These are phyloP conservation scores for Rossbeevera mucosa DNA, from an alignment of 768 basidiomycete species.

Conservation along the genomic window DNA sequence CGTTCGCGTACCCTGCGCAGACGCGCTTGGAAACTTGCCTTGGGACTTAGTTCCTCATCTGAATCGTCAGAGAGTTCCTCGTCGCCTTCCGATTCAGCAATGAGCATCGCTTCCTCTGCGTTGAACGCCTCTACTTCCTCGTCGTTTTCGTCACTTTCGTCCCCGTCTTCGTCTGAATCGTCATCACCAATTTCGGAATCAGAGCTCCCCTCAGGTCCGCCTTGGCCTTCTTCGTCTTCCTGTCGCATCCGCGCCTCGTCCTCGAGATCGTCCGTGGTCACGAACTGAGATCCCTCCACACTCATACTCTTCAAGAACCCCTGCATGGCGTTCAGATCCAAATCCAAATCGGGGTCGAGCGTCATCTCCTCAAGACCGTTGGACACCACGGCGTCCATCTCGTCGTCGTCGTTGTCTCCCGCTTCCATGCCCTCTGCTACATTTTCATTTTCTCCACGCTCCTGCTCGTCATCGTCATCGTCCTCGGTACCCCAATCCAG, in stretches of 20 bases:
- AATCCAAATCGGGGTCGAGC: conserved; percentile 53
- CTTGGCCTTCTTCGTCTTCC: conserved; percentile 45
- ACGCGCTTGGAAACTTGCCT: conserved; percentile 34
- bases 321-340: conserved; percentile 47
- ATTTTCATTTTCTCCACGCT: neutral
- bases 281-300: conserved; percentile 40
- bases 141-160: conserved; percentile 4
- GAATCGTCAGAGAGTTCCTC: conserved; percentile 28
- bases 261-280: conserved; percentile 65
- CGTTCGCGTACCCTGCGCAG: conserved; percentile 31
- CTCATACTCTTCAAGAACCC: conserved; percentile 51
- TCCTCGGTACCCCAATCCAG: conserved; percentile 58
- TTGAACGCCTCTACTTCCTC: conserved; percentile 38
- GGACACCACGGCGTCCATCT: conserved; percentile 28
- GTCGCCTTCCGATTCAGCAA: conserved; percentile 30
- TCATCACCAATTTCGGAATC: conserved; percentile 30
- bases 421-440: conserved; percentile 9
- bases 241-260: conserved; percentile 45
- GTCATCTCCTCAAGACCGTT: conserved; percentile 51
- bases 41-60: conserved; percentile 31
- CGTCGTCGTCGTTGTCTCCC: conserved; percentile 15
- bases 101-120: conserved; percentile 44
- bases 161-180: conserved; percentile 19
- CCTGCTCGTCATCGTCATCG: conserved; percentile 29
- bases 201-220: conserved; percentile 22